Conservation (phyloP, 495 filamentous ascomycete species). For the Penicillium soppii region DNA sequence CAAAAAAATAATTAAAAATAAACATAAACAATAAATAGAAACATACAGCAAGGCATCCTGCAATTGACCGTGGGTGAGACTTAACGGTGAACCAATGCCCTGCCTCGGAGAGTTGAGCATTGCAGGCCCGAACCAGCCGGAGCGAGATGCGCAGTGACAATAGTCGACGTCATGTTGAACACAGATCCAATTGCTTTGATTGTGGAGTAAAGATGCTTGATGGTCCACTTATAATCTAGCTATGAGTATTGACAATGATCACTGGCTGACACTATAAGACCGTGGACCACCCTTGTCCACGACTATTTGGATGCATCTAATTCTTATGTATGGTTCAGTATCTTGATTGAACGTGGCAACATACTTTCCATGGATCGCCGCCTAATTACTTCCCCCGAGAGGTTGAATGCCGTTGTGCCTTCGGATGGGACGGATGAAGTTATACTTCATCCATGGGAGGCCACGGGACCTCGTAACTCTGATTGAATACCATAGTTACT, state of each 20-base stretch:
- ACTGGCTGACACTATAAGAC: constrained; percentile 2
- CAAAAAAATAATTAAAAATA: constrained; percentile 10
- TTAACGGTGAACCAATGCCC: constrained; percentile 2
- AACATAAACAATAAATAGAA: constrained; percentile 12
- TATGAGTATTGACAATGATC: background rate
- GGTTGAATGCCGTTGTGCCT: background rate
- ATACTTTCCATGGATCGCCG: background rate
- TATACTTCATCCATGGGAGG: background rate
- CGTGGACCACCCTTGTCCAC: constrained; percentile 7
- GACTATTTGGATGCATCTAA: background rate
- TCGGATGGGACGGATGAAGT: background rate
- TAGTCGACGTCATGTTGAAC: constrained; percentile 23
- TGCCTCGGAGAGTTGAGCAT: constrained; percentile 7
- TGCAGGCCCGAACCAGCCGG: constrained; percentile 22
- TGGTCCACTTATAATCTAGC: constrained; percentile 8
- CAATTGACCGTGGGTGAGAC: constrained; percentile 10
- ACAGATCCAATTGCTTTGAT: constrained; percentile 5
- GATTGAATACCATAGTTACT: background rate
- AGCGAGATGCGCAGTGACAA: constrained; percentile 11
- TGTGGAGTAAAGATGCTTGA: constrained; percentile 15
- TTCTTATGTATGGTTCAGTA: background rate
- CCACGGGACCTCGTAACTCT: background rate
- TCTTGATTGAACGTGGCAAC: background rate
- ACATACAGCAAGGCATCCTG: constrained; percentile 2
- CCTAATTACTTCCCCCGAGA: background rate